These are phyloP conservation scores for Verbena officinalis DNA, from an alignment of 257 asterid genomes.

Conservation along the genomic window DNA sequence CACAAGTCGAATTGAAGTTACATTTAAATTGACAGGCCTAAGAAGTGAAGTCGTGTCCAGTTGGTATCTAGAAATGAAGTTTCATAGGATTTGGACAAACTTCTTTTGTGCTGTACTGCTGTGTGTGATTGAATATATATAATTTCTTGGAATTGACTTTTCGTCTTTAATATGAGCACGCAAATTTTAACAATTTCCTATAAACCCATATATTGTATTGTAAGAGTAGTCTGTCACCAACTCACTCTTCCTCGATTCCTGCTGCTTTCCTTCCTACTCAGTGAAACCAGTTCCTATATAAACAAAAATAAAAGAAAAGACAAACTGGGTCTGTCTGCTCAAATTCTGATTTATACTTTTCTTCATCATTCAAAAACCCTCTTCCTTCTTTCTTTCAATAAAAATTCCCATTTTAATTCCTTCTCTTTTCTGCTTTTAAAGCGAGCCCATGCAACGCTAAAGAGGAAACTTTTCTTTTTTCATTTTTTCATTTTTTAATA, in stretches of 20 bases:
- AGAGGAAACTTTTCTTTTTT: not conserved
- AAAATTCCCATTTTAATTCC: not conserved
- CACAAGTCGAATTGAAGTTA: too few relatives aligned
- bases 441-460: conserved; percentile 19
- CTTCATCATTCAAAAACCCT: conserved; percentile 21
- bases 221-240: conserved; percentile 19
- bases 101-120: not conserved
- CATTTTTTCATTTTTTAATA: not conserved
- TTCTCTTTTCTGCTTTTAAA: not conserved
- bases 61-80: too few relatives aligned
- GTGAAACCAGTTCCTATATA: not conserved
- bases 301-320: not conserved
- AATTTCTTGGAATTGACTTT: not conserved
- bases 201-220: too few relatives aligned
- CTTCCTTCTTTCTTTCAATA: not conserved
- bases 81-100: not conserved
- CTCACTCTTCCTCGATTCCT: conserved; percentile 10
- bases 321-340: not conserved
- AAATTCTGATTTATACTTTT: conserved; percentile 31
- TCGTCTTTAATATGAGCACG: not conserved
- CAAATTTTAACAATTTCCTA: not conserved
- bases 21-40: too few relatives aligned
- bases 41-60: too few relatives aligned
- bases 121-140: not conserved
- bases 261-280: not conserved